phyloP scores from a whole-genome alignment of 805 yeast species.

The Kuraishia hungarica region DNA sequence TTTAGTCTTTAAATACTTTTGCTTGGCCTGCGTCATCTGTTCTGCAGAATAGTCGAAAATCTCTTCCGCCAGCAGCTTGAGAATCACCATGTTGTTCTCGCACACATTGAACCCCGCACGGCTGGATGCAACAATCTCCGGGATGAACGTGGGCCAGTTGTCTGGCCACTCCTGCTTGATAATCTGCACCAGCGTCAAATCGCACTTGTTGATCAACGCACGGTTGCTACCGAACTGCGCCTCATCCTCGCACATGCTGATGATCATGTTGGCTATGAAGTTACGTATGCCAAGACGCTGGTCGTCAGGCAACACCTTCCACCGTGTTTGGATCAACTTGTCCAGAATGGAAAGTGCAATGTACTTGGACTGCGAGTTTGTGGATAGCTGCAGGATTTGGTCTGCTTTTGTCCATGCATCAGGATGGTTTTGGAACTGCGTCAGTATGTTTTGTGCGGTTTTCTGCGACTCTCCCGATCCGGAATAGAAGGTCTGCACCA shows the following conservation, averaged over 20 bases:
- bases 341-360: conserved; percentile 88
- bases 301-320: conserved; percentile 87
- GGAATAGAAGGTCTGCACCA: conserved; percentile 76
- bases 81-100: conserved; percentile 93
- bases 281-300: conserved; percentile 92
- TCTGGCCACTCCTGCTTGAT: conserved; percentile 99
- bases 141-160: conserved; percentile 95
- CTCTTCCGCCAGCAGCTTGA: conserved; percentile 86
- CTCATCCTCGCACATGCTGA: conserved; percentile 82
- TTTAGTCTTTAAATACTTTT: conserved; percentile 69
- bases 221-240: conserved; percentile 59
- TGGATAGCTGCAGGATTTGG: conserved; percentile 69
- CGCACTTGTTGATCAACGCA: conserved; percentile 86
- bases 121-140: conserved; percentile 82
- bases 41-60: conserved; percentile 94
- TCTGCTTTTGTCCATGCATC: conserved; percentile 96
- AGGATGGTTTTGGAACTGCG: conserved; percentile 85
- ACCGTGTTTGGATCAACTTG: conserved; percentile 80
- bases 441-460: conserved; percentile 62
- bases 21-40: conserved; percentile 94
- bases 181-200: conserved; percentile 86
- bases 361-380: conserved; percentile 82
- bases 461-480: conserved; percentile 72
- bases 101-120: conserved; percentile 86
- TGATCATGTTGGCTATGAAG: conserved; percentile 89